Base-by-base conservation (phyloP, 2,329 filamentous ascomycete species). In the Aureobasidium sp. region DNA sequence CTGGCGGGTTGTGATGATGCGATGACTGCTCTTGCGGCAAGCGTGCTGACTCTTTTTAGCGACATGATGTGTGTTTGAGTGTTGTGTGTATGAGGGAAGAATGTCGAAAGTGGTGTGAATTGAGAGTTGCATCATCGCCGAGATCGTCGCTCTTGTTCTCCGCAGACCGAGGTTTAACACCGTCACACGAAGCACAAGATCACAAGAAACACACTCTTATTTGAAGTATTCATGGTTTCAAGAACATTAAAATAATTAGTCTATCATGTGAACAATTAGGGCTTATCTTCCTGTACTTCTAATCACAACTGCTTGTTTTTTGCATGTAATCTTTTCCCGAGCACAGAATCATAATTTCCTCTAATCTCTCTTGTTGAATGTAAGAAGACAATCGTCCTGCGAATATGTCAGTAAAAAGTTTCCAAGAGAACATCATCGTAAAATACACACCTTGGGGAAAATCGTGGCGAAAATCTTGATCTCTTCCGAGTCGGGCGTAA, bases 401-500 rank as follows among this genome's bases (percentile, higher is more conserved):
- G 25, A 48, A 25, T 57, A 3, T 29, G 51, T 61, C 29, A 55
- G 60, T 36, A 41, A n/a, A 13, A 6, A 5, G 25, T 13, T 1
- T 10, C 5, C 9, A n/a, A n/a, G 11, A 11, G 11, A 34, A 16
- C 2, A 39, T 27, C 5, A 32, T 21, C 21, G 27, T 3, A 21
- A 2, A 27, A 21, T 57, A 78, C 86, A 75, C 78, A 95, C 92
- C 88, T 89, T 88, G 61, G 94, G 94, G 82, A 99, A 99, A 68
- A 99, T 96, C 32, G 91, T 97, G 44, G 94, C 94, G 78, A 97
- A 99, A 67, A 97, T 93, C 80, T 96, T 93, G 76, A 99, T 97
- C 76, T 96, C 87, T 78, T 99, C 94, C 0, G 90, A 96, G 63
- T 81, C 71, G 0, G 89, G 85, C 11, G 94, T 97, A 21, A 91